phyloP scores from a whole-genome alignment of 2,329 filamentous ascomycete species.

The Fusarium sp. region DNA sequence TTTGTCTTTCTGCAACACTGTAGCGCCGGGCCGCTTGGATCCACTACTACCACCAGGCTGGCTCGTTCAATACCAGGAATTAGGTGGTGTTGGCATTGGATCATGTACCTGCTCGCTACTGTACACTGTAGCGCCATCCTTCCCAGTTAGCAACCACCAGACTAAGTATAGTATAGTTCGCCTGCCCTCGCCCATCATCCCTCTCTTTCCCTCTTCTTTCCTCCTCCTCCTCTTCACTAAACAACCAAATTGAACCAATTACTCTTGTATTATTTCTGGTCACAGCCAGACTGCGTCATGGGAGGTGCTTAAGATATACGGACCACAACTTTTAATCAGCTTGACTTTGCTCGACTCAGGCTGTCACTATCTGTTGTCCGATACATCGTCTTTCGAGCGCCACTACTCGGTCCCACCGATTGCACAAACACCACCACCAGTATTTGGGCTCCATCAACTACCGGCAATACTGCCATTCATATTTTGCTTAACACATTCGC shows the following conservation, averaged over 20 bases:
- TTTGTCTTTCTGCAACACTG: conserved; percentile 41
- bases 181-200: conserved; percentile 43
- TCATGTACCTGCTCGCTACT: conserved; percentile 11
- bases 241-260: conserved; percentile 17
- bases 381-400: conserved; percentile 27
- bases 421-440: conserved; percentile 15
- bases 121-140: conserved; percentile 41
- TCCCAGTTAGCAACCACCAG: conserved; percentile 44
- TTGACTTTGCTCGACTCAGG: conserved; percentile 31
- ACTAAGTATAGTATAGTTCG: conserved; percentile 48
- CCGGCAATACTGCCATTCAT: conserved; percentile 7
- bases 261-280: conserved; percentile 24
- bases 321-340: conserved; percentile 9
- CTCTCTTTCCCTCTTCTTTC: conserved; percentile 29
- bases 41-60: conserved; percentile 50
- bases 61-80: conserved; percentile 17
- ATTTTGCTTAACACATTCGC: conserved; percentile 8
- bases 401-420: conserved; percentile 29
- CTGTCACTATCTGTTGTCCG: conserved; percentile 18
- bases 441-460: conserved; percentile 18
- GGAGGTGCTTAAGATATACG: conserved; percentile 33
- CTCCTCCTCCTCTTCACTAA: conserved; percentile 24
- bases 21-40: conserved; percentile 48
- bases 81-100: not conserved
- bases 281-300: conserved; percentile 39